These are phyloP conservation scores for Citrullus amarus DNA, from an alignment of 306 rosid species.

Conservation along the genomic window DNA sequence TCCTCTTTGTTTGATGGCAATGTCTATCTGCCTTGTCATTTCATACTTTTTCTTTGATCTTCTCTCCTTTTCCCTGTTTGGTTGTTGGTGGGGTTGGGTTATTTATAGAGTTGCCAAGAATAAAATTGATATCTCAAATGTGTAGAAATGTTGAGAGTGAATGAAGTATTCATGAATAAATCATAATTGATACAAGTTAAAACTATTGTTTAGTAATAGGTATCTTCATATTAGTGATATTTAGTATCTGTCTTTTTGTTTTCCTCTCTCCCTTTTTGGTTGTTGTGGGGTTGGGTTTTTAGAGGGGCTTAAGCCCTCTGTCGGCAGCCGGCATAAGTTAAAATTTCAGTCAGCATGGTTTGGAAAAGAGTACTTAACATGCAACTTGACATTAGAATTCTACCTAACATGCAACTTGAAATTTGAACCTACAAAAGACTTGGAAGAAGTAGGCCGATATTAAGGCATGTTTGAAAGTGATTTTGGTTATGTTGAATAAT, in stretches of 20 bases:
- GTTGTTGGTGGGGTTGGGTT: neutral
- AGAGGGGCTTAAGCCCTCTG: neutral
- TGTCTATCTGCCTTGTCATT: neutral
- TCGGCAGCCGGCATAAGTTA: neutral
- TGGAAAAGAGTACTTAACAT: neutral
- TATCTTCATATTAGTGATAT: neutral
- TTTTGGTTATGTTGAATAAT: neutral
- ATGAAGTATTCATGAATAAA: neutral
- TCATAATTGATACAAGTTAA: neutral
- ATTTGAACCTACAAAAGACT: neutral
- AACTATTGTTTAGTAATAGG: neutral
- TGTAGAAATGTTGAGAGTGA: neutral
- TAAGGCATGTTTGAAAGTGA: neutral
- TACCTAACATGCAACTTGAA: neutral
- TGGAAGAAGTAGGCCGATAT: neutral
- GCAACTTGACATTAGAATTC: neutral
- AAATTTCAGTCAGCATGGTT: neutral
- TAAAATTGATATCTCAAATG: neutral
- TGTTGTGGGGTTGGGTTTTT: neutral
- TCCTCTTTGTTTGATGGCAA: neutral
- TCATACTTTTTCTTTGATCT: neutral
- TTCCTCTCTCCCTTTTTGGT: neutral
- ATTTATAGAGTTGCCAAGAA: neutral
- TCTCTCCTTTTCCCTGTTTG: neutral
- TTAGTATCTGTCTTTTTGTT: neutral